These are phyloP conservation scores for Metschnikowia noctiluminum DNA, from an alignment of 805 yeast species.

Conservation along the genomic window DNA sequence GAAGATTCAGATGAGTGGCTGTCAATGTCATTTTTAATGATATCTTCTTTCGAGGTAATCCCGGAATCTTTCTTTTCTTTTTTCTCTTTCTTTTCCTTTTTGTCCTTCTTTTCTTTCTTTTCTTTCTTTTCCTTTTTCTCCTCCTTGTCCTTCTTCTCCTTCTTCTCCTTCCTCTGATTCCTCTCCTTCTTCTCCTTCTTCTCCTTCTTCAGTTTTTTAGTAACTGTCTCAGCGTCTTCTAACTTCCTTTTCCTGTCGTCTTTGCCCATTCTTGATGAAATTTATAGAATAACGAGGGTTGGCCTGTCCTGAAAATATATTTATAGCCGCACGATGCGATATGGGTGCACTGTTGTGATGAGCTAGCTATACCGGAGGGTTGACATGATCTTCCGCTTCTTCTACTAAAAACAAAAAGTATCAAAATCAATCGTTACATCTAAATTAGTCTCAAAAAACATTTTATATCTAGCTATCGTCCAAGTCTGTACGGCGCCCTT, in stretches of 20 bases:
- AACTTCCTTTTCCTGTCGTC: conserved; percentile 30
- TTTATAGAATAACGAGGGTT: not conserved
- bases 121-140: conserved; percentile 23
- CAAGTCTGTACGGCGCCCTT: conserved; percentile 46
- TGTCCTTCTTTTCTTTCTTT: conserved; percentile 23
- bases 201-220: conserved; percentile 29
- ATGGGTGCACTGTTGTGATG: conserved; percentile 7
- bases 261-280: conserved; percentile 17
- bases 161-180: conserved; percentile 16
- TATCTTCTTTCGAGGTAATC: not conserved
- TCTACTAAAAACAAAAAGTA: too few species aligned
- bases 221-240: conserved; percentile 26
- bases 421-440: not conserved
- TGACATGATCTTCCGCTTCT: too few species aligned
- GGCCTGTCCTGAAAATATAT: conserved; percentile 4
- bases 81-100: conserved; percentile 35
- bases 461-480: conserved; percentile 4
- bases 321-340: conserved; percentile 14
- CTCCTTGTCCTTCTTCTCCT: conserved; percentile 22
- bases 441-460: not conserved
- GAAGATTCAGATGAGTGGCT: not conserved
- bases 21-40: not conserved
- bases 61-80: conserved; percentile 26
- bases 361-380: not conserved
- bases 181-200: conserved; percentile 21